Conservation (phyloP, 768 basidiomycete species). For the Agrocybe pediades region DNA sequence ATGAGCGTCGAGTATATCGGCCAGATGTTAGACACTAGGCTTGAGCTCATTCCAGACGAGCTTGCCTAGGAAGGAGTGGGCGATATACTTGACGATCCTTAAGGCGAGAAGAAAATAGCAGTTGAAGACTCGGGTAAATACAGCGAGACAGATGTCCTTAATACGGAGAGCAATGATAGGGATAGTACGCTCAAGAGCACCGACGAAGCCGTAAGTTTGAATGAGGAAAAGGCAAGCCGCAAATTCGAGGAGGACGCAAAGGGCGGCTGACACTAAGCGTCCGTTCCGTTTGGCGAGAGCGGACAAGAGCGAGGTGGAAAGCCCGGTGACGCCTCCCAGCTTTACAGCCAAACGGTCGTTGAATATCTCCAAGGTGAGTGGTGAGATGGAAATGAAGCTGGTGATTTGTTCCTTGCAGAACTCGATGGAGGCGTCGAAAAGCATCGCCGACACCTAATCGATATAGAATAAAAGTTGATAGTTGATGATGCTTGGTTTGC, state of each 20-base stretch:
- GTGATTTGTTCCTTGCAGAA: slow-evolving; percentile 4
- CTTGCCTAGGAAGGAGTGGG: neutral
- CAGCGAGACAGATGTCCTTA: slow-evolving; percentile 1
- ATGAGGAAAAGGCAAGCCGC: slow-evolving; percentile 6
- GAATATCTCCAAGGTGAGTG: slow-evolving; percentile 8
- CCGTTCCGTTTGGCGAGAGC: slow-evolving; percentile 9
- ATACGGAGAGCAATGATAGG: slow-evolving; percentile 5
- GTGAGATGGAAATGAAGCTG: slow-evolving; percentile 3
- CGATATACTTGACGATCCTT: neutral
- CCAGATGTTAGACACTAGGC: neutral
- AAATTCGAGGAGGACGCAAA: slow-evolving; percentile 8
- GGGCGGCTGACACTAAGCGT: slow-evolving; percentile 9
- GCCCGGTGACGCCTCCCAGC: neutral
- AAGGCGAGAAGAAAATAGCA: neutral
- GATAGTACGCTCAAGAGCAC: slow-evolving; percentile 6
- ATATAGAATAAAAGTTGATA: neutral
- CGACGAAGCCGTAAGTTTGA: slow-evolving; percentile 4
- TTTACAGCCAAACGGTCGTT: slow-evolving; percentile 6
- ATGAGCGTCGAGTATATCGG: neutral
- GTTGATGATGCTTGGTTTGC: neutral
- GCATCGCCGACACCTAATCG: neutral
- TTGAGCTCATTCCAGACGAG: neutral
- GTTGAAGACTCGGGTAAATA: neutral
- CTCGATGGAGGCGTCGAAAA: neutral
- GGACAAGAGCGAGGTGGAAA: neutral